Evolutionary conservation across 2,329 filamentous ascomycete genomes (phyloP), one percentile per base, ranked within the genome.

Genomic region (Ophiosphaerella herpotricha): DNA sequence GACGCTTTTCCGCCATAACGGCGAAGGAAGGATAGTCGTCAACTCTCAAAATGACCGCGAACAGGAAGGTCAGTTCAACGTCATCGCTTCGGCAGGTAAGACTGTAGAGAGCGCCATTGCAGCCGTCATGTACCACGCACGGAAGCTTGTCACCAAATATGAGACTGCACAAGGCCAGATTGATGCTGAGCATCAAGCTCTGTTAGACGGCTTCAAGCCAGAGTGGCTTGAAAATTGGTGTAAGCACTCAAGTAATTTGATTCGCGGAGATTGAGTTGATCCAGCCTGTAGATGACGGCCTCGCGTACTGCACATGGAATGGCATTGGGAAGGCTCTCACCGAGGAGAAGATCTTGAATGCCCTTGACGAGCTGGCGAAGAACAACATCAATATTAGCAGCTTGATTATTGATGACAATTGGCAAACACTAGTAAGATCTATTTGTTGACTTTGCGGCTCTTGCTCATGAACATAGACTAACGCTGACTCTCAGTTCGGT

Each of bases 221-320:
- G 73, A 85, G 67, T 96, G 91, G 91, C 76, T 90, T 41, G 85
- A 94, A 56, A 85, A 89, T 51, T 97, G 92, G 91, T 92, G 58
- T 61, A 54, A 55, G 58, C 56, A 21, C 18, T 21, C 18, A 21
- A 21, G 18, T 21, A 21, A 21, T 21, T 21, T 21, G 18, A 21
- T 21, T 21, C 4, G 18, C 18, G 18, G 18, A 14, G 16, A 14
- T n/a, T 7, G 8, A 29, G 21, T 32, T 44, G 26, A 44, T 14
- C 9, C 33, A 12, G 9, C 13, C 9, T 41, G 4, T 23, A 61
- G 58, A 92, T 67, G 94, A 97, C 70, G 91, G 91, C 0, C 77
- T 99, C 33, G 90, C 91, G 0, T 99, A 94, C 68, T 99, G 94
- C 70, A 99, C 94, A 0, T 99, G 94, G 94, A 99, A 97, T 67